Conservation (phyloP, 2,329 filamentous ascomycete species). For the Diaporthe caulivora region DNA sequence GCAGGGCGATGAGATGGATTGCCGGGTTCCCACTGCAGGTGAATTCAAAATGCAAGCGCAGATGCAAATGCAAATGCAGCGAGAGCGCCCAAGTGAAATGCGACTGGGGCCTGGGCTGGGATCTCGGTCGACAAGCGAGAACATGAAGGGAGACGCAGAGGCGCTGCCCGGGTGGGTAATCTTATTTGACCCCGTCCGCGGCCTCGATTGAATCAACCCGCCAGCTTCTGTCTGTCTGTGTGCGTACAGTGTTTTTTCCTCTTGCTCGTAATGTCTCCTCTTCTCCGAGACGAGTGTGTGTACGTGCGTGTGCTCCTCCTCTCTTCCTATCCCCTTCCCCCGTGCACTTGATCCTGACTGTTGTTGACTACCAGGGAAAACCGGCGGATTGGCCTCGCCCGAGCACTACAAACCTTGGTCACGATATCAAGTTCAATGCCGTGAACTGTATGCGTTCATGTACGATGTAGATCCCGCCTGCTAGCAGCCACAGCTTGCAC, state of each 20-base stretch:
- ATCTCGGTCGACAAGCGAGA: slow-evolving; percentile 30
- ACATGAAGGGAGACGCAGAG: slow-evolving; percentile 8
- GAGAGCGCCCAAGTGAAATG: slow-evolving; percentile 14
- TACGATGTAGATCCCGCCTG: slow-evolving; percentile 25
- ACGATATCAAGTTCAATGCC: slow-evolving; percentile 16
- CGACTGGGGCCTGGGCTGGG: slow-evolving; percentile 26
- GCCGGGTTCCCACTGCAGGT: slow-evolving; percentile 6
- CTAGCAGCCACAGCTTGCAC: neutral
- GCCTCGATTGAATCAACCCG: slow-evolving; percentile 27
- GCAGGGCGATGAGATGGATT: slow-evolving; percentile 8
- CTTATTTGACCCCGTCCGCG: slow-evolving; percentile 32
- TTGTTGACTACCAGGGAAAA: slow-evolving; percentile 13
- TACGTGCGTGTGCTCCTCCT: no score
- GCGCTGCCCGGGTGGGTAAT: slow-evolving; percentile 28
- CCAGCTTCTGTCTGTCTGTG: slow-evolving; percentile 30
- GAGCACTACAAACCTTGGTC: slow-evolving; percentile 25
- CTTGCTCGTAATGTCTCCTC: no score
- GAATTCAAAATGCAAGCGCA: slow-evolving; percentile 18
- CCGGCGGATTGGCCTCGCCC: slow-evolving; percentile 16
- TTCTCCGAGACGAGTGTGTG: no score
- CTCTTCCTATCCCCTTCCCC: neutral
- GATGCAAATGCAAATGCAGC: slow-evolving; percentile 1
- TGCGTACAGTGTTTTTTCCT: no score
- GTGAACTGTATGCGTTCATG: slow-evolving; percentile 29
- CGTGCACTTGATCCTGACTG: slow-evolving; percentile 24